Base-by-base conservation (phyloP, 306 rosid species). In the Ammopiptanthus mongolicus region DNA sequence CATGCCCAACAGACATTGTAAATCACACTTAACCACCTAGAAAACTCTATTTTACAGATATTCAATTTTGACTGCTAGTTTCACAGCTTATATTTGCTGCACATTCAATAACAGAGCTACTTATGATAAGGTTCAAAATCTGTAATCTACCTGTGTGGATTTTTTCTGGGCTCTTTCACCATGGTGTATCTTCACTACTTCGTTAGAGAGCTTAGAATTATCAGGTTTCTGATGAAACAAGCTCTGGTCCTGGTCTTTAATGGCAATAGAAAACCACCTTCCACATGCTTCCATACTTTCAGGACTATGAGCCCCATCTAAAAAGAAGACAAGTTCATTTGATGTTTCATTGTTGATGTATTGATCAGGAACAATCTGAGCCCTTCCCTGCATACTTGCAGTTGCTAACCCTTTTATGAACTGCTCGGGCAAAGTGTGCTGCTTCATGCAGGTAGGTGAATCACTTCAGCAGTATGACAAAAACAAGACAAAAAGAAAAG, bases 251-350 rank as follows among this genome's bases (percentile, higher is more conserved):
- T 64, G 86, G 74, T 73, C 87, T 77, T 81, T 81, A 80, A 86
- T 65, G 29, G 91, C 86, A 83, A 69, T 75, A 65, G 93, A 90
- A 85, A 95, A 95, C 98, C 98, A 95, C 71, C 74, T 87, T 14
- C 91, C 96, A 78, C 98, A 90, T 41, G 84, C 82, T 84, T 90
- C 97, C 91, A 95, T 74, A 82, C 97, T 95, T 88, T 95, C 97
- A 34, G 97, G 97, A 80, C 97, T 95, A 84, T 95, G 98, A 57
- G 98, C 98, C 73, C 97, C 98, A 72, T 95, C 98, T 84, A 95
- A 69, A 84, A 83, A 91, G 86, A 95, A 95, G 46, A 86, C 82
- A 60, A 91, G 90, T 64, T 87, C 89, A 75, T 86, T 86, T 36
- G 86, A 75, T 64, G 47, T 76, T 78, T 86, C 90, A 41, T 34